Conservation (phyloP, 1,139 yeast species). For the Candida mesenterica region DNA sequence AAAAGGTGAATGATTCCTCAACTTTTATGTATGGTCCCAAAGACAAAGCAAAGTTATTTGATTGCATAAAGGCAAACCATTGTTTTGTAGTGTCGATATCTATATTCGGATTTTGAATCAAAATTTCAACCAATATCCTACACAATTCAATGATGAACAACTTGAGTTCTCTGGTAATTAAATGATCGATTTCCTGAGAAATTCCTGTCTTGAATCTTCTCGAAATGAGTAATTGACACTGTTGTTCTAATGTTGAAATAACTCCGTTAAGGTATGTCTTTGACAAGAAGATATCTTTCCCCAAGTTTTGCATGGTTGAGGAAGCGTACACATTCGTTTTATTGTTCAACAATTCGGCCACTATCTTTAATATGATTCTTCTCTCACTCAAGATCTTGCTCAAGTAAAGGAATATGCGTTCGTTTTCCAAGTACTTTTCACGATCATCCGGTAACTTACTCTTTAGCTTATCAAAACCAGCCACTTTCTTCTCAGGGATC, state of each 20-base stretch:
- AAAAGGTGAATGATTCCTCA: conserved; percentile 36
- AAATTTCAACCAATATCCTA: conserved; percentile 45
- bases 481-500: conserved; percentile 30
- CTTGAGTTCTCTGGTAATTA: conserved; percentile 34
- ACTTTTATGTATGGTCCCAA: conserved; percentile 28
- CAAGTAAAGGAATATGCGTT: conserved; percentile 30
- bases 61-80: conserved; percentile 60
- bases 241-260: conserved; percentile 21
- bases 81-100: conserved; percentile 28
- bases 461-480: conserved; percentile 24
- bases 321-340: conserved; percentile 33
- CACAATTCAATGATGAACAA: conserved; percentile 39
- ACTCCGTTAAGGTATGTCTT: conserved; percentile 24
- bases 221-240: conserved; percentile 8
- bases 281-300: conserved; percentile 36
- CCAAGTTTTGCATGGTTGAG: conserved; percentile 34
- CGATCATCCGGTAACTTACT: conserved; percentile 39
- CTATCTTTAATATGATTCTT: conserved; percentile 42
- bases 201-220: conserved; percentile 15
- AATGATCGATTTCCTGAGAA: conserved; percentile 21
- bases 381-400: conserved; percentile 45
- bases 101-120: conserved; percentile 34
- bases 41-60: conserved; percentile 36
- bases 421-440: conserved; percentile 29
- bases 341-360: conserved; percentile 35